These are phyloP conservation scores for Cinnamomum chago DNA, from an alignment of 164 flowering plant species.

Conservation along the genomic window DNA sequence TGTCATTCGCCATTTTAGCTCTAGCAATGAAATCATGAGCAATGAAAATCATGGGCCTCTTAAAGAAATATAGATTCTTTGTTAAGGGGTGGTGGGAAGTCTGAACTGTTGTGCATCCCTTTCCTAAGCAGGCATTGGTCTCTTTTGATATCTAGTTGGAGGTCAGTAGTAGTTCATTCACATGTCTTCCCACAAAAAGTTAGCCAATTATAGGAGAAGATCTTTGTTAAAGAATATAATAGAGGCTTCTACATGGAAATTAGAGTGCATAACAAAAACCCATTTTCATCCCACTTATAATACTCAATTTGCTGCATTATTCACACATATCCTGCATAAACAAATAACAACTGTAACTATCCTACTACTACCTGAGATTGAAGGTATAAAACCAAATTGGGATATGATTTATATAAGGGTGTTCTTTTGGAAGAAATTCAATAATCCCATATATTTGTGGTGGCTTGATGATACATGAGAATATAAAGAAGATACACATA, in stretches of 20 bases:
- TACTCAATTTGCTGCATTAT: not conserved
- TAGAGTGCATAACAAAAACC: not conserved
- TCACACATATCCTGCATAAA: too few species aligned
- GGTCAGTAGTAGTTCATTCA: not conserved
- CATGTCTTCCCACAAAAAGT: not conserved
- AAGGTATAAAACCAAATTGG: not conserved
- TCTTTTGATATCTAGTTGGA: not conserved
- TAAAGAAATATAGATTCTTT: not conserved
- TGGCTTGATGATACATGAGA: not conserved
- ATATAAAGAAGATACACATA: not conserved
- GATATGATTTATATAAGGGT: not conserved
- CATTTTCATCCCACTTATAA: too few species aligned
- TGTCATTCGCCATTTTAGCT: not conserved
- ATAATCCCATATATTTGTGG: not conserved
- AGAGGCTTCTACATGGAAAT: not conserved
- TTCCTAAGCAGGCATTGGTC: not conserved
- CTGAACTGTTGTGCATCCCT: slow-evolving; percentile 12
- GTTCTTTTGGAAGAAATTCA: not conserved
- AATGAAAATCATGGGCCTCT: not conserved
- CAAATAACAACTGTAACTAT: too few species aligned
- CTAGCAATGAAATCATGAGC: slow-evolving; percentile 9
- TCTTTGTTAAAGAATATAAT: not conserved
- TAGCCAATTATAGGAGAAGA: not conserved
- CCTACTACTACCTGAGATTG: not conserved
- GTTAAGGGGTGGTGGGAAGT: not conserved